phyloP scores from a whole-genome alignment of 148 eudicot genomes.

The Diospyros lotus region DNA sequence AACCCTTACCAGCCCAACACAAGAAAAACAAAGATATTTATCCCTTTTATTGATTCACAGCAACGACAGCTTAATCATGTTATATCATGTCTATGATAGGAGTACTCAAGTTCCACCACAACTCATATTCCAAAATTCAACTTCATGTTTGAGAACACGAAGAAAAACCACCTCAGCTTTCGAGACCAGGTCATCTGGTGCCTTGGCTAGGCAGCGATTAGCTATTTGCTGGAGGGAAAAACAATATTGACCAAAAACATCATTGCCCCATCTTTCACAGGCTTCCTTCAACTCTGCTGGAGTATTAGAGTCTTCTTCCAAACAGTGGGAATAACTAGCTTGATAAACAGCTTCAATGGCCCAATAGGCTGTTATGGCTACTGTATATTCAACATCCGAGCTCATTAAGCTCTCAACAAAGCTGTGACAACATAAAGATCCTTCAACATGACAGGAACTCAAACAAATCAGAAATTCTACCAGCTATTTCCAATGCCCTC shows the following conservation, averaged over 20 bases:
- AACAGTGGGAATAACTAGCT: constrained; percentile 72
- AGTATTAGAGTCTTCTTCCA: constrained; percentile 48
- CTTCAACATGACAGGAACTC: not conserved
- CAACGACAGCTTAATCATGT: no score
- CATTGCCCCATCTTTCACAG: constrained; percentile 71
- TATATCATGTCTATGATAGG: no score
- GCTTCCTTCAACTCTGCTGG: constrained; percentile 61
- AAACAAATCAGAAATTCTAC: no score
- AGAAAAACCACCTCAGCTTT: constrained; percentile 56
- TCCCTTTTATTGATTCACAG: no score
- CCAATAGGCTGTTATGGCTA: constrained; percentile 61
- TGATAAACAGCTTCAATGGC: constrained; percentile 67
- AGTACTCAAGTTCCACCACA: no score
- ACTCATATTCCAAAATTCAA: constrained; percentile 84
- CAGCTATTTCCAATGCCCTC: no score
- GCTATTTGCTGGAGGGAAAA: constrained; percentile 44
- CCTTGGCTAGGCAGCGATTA: constrained; percentile 36
- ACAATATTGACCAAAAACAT: constrained; percentile 63
- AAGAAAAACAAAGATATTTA: no score
- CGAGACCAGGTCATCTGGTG: constrained; percentile 35
- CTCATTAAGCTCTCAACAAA: constrained; percentile 61
- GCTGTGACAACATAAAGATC: constrained; percentile 25
- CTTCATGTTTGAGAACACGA: constrained; percentile 54
- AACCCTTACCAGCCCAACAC: no score
- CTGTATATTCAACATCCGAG: constrained; percentile 44